Evolutionary conservation across 352 stramenopile genomes (phyloP).

Genomic region (Pythium coloratum): DNA sequence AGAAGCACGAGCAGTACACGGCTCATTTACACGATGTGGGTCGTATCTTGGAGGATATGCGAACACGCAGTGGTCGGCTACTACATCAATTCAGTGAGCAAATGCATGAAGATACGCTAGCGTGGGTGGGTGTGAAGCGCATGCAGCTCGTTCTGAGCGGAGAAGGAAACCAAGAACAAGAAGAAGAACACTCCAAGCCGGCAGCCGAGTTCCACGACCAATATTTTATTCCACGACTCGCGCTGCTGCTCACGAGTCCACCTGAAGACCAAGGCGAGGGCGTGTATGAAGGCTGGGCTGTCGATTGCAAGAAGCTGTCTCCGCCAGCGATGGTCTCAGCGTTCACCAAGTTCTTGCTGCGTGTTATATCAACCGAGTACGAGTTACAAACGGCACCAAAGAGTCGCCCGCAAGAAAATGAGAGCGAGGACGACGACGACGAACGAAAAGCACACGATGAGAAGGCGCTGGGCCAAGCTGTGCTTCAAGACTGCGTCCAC

Average conservation of each 20-base stretch:
- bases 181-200: not conserved
- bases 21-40: not conserved
- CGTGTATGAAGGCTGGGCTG: constrained; percentile 6
- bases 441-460: not conserved
- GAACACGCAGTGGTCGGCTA: constrained; percentile 23
- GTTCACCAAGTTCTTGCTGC: constrained; percentile 25
- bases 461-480: constrained; percentile 15
- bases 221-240: constrained; percentile 9
- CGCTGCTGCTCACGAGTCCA: not conserved
- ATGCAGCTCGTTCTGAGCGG: not conserved
- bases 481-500: constrained; percentile 26
- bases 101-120: constrained; percentile 20
- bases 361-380: constrained; percentile 27
- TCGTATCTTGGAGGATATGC: constrained; percentile 14
- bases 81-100: constrained; percentile 25
- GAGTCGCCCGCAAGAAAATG: not conserved
- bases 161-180: constrained; percentile 9
- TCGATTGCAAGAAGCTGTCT: constrained; percentile 17
- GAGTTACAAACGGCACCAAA: constrained; percentile 13
- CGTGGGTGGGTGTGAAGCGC: constrained; percentile 6
- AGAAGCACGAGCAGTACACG: constrained; percentile 14
- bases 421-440: constrained; percentile 1
- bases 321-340: constrained; percentile 24
- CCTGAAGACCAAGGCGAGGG: not conserved
- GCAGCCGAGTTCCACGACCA: constrained; percentile 3